Base-by-base conservation (phyloP, 177 flowering plant species). In the Vitis hybrid region DNA sequence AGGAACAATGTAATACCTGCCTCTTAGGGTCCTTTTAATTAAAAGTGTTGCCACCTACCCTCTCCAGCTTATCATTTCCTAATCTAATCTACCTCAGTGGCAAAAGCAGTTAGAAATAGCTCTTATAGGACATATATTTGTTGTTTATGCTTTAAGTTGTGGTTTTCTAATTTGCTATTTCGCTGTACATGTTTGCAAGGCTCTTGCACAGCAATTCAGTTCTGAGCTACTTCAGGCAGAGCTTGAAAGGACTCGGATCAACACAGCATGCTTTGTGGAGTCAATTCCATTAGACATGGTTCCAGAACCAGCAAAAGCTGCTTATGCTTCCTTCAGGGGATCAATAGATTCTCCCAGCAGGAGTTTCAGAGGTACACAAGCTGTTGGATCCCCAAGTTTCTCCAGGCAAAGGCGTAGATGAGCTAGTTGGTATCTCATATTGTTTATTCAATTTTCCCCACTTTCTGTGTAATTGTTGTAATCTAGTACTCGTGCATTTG, bases 251-350 rank as follows among this genome's bases (percentile, higher is more conserved):
- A 96, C 99, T 51, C 92, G 94, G 7, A 78, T 96, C 48, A 96
- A 96, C 75, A 86, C 97, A 2, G 92, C 98, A 62, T 95, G 99
- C 76, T 95, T 93, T 79, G 86, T 74, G 60, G 99, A 95, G 78
- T 82, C 91, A 7, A 71, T 84, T 45, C 85, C 97, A 22, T 60
- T 86, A 48, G 97, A 90, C 59, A 73, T 90, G 0, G 87, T 86
- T 29, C 97, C 98, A 13, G 97, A 88, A 76, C 76, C 91, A 14
- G 89, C 86, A 1, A 90, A 86, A 79, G 82, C 85, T 63, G 92
- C 93, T 3, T 92, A 92, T 73, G 76, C 88, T 33, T 82, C 95
- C 50, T 88, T 84, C 63, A 83, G 86, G 76, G 91, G 86, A 10
- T 63, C 90, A 9, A 59, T 87, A 71, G 91, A 85, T 74, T 86